A percentile compares a stretch with the other conserved stretches of the same genome.
Conservation (phyloP, 768 basidiomycete species). For the Rhizopogon sp. region DNA sequence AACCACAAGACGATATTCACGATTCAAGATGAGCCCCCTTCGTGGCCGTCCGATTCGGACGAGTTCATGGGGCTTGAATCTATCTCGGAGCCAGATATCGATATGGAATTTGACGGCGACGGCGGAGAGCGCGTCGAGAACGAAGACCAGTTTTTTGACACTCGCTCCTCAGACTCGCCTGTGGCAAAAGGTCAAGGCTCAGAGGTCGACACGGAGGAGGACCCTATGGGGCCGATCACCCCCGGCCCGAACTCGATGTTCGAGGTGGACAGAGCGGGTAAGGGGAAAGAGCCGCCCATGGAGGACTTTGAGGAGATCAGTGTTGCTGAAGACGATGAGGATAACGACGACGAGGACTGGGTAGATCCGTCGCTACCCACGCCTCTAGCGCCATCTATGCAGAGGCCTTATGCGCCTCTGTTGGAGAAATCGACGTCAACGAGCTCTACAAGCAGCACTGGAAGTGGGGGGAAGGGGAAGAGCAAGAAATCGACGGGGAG, state of each 20-base stretch:
- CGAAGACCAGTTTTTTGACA: conserved; percentile 52
- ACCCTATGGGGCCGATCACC: conserved; percentile 64
- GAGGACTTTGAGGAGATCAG: conserved; percentile 26
- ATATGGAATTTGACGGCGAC: conserved; percentile 49
- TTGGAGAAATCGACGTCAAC: conserved; percentile 22
- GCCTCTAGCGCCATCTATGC: conserved; percentile 20
- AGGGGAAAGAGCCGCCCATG: conserved; percentile 22
- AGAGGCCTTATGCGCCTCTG: conserved; percentile 22
- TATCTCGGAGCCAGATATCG: conserved; percentile 73
- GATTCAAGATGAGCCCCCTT: conserved; percentile 82
- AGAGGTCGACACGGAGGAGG: conserved; percentile 68
- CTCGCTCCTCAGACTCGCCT: conserved; percentile 41
- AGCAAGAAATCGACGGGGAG: conserved; percentile 24
- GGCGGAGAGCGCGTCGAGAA: conserved; percentile 30
- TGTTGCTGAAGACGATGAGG: conserved; percentile 23
- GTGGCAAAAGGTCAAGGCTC: conserved; percentile 40
- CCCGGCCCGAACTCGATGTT: conserved; percentile 46
- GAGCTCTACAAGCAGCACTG: conserved; percentile 18
- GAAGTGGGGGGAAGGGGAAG: conserved; percentile 23
- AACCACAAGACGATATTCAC: conserved; percentile 75
- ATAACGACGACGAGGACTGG: conserved; percentile 55
- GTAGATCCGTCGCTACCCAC: conserved; percentile 58
- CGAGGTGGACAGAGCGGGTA: conserved; percentile 16
- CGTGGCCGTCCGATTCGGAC: conserved; percentile 73
- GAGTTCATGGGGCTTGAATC: conserved; percentile 74